phyloP scores from a whole-genome alignment of 2,329 filamentous ascomycete species.

The Talaromyces pinophilus region DNA sequence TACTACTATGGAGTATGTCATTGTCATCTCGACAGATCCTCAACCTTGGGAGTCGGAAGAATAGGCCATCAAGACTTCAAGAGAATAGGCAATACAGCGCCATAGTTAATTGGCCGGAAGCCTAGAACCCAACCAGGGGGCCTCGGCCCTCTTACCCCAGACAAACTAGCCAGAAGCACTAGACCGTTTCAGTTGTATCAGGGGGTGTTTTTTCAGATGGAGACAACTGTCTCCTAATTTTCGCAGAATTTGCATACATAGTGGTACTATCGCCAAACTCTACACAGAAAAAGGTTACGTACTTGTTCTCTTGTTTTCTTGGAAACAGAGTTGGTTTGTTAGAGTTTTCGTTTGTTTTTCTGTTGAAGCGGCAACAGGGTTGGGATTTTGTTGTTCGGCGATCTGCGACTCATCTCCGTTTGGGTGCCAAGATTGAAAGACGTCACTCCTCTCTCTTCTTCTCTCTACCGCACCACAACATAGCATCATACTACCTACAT shows the following conservation, averaged over 20 bases:
- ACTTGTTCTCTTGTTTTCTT: not conserved
- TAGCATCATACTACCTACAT: not conserved
- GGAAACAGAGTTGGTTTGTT: not conserved
- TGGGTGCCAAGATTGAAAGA: conserved; percentile 10
- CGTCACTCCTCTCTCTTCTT: not conserved
- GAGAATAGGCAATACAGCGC: not conserved
- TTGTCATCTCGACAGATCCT: not conserved
- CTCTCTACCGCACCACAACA: too few relatives aligned
- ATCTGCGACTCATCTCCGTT: conserved; percentile 7
- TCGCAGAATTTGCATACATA: not conserved
- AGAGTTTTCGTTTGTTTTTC: not conserved
- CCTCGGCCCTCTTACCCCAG: conserved; percentile 2
- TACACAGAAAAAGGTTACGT: not conserved
- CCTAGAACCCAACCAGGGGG: not conserved
- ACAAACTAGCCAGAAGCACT: conserved; percentile 3
- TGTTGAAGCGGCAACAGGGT: not conserved
- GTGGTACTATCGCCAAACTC: not conserved
- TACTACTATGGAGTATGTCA: not conserved
- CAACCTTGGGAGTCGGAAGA: not conserved
- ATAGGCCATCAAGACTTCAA: not conserved
- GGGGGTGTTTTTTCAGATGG: not conserved
- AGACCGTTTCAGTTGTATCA: conserved; percentile 12
- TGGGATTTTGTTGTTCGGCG: conserved; percentile 6
- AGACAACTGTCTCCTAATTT: not conserved
- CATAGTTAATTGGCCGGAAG: not conserved